Base-by-base conservation (phyloP, 768 basidiomycete species). In the Gloeostereum incarnatum region DNA sequence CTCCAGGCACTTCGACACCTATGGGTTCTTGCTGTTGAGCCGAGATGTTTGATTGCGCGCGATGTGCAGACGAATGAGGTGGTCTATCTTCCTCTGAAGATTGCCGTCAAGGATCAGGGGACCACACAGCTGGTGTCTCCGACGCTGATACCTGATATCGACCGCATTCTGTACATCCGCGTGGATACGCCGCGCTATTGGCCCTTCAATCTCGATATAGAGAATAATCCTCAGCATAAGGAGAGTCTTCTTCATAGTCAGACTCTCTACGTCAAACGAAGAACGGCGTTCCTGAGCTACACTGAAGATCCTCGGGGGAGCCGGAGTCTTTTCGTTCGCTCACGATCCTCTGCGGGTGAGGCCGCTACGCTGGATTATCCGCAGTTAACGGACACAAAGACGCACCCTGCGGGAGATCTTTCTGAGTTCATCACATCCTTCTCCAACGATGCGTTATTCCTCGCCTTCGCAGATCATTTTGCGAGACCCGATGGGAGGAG, bases 161-260 rank as follows among this genome's bases (percentile, higher is more conserved):
- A 86, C 52, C 78, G 73, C 41, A 66, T 98, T 10, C 61, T 78
- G 32, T 82, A 86, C 3, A 82, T 99, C 48, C 70, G 83, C 32
- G 81, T 93, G 17, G 92, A 97, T 50, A 96, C 89, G 0, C 92
- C 91, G 11, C 78, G 96, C 4, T 98, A 99, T 57, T 96, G 90
- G 88, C 84, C 92, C 0, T 85, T 93, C 59, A 78, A 81, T 42
- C 72, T 97, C 23, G 85, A 93, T 49, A 74, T 85, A 14, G 70
- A 77, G 27, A 63, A 75, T 29, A 69, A 80, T 38, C 69, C 76
- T 3, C 69, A 68, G 10, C 84, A 94, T 54, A 75, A 75, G 35
- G 71, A 74, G 32, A 68, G 71, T 5, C 69, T 98, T 17, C 59
- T 94, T 27, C 69, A 66, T 23, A 82, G 71, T 41, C 84, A 91